Evolutionary conservation across 208 protist species (phyloP).

Genomic region (Borovskyia barvae): DNA sequence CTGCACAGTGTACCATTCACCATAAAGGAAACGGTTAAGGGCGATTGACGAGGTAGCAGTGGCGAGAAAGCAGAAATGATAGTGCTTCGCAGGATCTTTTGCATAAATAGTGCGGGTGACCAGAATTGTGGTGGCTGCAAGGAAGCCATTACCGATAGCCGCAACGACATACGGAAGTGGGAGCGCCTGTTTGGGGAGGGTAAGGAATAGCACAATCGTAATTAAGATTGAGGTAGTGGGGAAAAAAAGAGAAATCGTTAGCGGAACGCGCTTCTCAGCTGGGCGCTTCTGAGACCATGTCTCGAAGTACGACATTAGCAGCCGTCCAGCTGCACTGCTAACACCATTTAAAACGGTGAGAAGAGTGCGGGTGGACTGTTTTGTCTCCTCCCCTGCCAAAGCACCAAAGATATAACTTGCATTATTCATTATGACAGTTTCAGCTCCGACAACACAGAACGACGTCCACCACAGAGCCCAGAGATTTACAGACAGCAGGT

Average conservation of each 20-base stretch:
- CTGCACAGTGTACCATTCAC: conserved; percentile 48
- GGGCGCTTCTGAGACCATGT: conserved; percentile 33
- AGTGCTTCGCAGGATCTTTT: conserved; percentile 54
- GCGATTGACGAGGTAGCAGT: conserved; percentile 28
- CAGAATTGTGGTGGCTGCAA: conserved; percentile 39
- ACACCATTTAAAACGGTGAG: conserved; percentile 46
- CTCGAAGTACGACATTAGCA: conserved; percentile 46
- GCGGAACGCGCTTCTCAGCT: conserved; percentile 49
- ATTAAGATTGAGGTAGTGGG: conserved; percentile 37
- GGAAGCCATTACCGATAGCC: conserved; percentile 44
- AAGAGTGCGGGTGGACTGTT: conserved; percentile 24
- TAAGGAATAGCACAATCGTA: conserved; percentile 34
- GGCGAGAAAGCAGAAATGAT: conserved; percentile 44
- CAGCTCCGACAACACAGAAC: conserved; percentile 25
- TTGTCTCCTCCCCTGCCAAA: conserved; percentile 28
- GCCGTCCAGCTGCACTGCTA: conserved; percentile 36
- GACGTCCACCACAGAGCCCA: conserved; percentile 27
- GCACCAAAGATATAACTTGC: conserved; percentile 39
- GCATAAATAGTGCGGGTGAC: conserved; percentile 52
- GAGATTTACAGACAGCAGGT: conserved; percentile 27
- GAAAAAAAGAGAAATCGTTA: conserved; percentile 36
- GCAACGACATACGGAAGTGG: conserved; percentile 39
- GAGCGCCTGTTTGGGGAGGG: conserved; percentile 19
- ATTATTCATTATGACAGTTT: conserved; percentile 43
- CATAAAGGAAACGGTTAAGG: conserved; percentile 56